These are phyloP conservation scores for Psilocybe subaeruginosa DNA, from an alignment of 768 basidiomycete genomes.

Conservation along the genomic window DNA sequence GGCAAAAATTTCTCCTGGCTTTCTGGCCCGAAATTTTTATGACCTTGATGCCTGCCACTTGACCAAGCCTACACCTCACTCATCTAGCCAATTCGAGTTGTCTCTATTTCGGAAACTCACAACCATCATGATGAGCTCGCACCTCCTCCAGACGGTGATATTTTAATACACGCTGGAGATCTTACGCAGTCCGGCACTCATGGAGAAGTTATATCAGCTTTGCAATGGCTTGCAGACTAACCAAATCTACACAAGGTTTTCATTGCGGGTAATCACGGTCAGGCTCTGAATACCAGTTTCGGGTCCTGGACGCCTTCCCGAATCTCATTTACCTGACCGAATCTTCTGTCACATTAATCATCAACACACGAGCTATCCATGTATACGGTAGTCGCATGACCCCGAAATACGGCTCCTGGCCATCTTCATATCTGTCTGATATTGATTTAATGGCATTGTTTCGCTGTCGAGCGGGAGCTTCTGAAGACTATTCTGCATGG, in stretches of 20 bases:
- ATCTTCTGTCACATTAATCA: constrained; percentile 23
- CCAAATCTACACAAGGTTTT: constrained; percentile 43
- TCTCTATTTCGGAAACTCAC: constrained; percentile 45
- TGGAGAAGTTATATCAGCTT: constrained; percentile 29
- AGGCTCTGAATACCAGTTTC: constrained; percentile 17
- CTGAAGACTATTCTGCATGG: too few relatives aligned
- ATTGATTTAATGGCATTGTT: too few relatives aligned
- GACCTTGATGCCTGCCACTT: neutral
- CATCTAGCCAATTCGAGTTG: constrained; percentile 24
- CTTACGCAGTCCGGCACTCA: constrained; percentile 38
- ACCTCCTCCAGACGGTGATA: constrained; percentile 38
- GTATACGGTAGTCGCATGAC: constrained; percentile 44
- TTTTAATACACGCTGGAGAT: constrained; percentile 44
- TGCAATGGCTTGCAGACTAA: constrained; percentile 31
- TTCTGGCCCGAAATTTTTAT: neutral
- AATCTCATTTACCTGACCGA: constrained; percentile 41
- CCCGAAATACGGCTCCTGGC: constrained; percentile 35
- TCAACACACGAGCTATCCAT: constrained; percentile 31
- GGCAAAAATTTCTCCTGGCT: neutral
- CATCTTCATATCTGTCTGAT: constrained; percentile 36
- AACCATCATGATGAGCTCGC: constrained; percentile 29
- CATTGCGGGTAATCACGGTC: constrained; percentile 50
- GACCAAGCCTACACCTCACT: neutral
- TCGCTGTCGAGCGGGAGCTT: too few relatives aligned
- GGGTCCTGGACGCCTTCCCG: constrained; percentile 23